Conservation (phyloP, 2,329 filamentous ascomycete genomes). For the Chalaropsis ovoidea region DNA sequence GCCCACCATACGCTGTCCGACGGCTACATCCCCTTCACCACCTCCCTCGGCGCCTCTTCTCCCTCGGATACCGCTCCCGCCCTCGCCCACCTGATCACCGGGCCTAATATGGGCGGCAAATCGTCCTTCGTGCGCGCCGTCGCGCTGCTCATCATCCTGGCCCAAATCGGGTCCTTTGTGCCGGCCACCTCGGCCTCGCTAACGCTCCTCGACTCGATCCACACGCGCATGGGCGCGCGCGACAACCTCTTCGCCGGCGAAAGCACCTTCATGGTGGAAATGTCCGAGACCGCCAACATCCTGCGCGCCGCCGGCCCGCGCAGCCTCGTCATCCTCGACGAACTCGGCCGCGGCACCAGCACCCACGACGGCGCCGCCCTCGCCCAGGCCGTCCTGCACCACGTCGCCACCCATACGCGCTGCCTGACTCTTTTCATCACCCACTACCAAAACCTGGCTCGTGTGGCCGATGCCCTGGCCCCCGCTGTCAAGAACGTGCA, state of each 20-base stretch:
- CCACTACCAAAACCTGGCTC: conserved; percentile 80
- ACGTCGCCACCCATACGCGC: conserved; percentile 62
- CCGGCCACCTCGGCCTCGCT: conserved; percentile 65
- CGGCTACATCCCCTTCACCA: conserved; percentile 84
- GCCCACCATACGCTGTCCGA: conserved; percentile 68
- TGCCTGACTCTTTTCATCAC: conserved; percentile 93
- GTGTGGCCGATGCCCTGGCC: conserved; percentile 57
- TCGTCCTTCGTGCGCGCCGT: conserved; percentile 93
- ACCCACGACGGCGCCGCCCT: conserved; percentile 96
- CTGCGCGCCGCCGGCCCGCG: conserved; percentile 78
- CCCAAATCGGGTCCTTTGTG: conserved; percentile 89
- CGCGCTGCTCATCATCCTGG: conserved; percentile 84
- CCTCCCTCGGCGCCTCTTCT: conserved; percentile 42
- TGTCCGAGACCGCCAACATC: conserved; percentile 85
- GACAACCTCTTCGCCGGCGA: conserved; percentile 95
- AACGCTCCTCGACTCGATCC: conserved; percentile 80
- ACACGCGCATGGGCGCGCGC: conserved; percentile 89
- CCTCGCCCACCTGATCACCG: conserved; percentile 78
- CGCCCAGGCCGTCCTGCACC: conserved; percentile 78
- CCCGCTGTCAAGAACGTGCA: conserved; percentile 72
- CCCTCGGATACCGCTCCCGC: conserved; percentile 45
- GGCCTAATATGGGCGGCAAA: conserved; percentile 98
- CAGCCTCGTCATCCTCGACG: conserved; percentile 83
- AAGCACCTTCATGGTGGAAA: conserved; percentile 95
- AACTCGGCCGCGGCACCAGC: conserved; percentile 83